A percentile compares a stretch with the other conserved stretches of the same genome.
Evolutionary conservation across 2,329 filamentous ascomycete genomes (phyloP).

Genomic region (Fusarium setosum): DNA sequence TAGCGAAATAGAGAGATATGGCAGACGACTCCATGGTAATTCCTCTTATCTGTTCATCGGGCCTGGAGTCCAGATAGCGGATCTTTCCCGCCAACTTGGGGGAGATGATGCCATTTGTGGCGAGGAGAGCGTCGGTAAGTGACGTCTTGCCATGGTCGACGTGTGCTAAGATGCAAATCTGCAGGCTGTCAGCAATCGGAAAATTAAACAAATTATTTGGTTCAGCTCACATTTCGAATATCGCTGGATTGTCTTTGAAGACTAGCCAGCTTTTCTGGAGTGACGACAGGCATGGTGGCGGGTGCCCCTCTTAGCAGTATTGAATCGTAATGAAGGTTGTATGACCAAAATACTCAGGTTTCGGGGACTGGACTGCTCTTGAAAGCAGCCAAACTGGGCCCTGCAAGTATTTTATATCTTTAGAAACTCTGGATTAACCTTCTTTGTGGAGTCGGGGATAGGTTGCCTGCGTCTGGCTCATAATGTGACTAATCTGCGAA

Average conservation of each 20-base stretch:
- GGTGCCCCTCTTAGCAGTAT: slow-evolving; percentile 2
- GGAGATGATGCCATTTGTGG: slow-evolving; percentile 99
- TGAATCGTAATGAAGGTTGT: slow-evolving; percentile 1
- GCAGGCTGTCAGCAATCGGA: slow-evolving; percentile 6
- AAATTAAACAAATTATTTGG: too few relatives aligned
- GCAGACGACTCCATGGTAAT: slow-evolving; percentile 99
- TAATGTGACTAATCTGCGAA: slow-evolving; percentile 40
- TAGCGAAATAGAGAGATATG: slow-evolving; percentile 95
- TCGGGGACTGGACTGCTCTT: slow-evolving; percentile 1
- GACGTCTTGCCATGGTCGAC: slow-evolving; percentile 99
- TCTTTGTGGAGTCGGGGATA: slow-evolving; percentile 19
- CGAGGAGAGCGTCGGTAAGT: slow-evolving; percentile 92
- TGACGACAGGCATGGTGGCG: slow-evolving; percentile 87
- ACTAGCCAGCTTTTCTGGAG: slow-evolving; percentile 87
- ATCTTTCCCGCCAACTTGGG: slow-evolving; percentile 98
- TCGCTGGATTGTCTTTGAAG: slow-evolving; percentile 89
- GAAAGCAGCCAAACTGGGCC: slow-evolving; percentile 3
- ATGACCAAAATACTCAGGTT: slow-evolving; percentile 7
- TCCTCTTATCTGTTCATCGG: slow-evolving; percentile 93
- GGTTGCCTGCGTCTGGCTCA: slow-evolving; percentile 25
- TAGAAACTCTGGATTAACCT: slow-evolving; percentile 6
- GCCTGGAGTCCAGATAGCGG: slow-evolving; percentile 94
- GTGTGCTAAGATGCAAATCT: slow-evolving; percentile 96
- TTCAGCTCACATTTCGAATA: slow-evolving; percentile 83
- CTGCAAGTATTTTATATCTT: slow-evolving; percentile 17